Base-by-base conservation (phyloP, 768 basidiomycete genomes). In the Phaeotremella fagi region DNA sequence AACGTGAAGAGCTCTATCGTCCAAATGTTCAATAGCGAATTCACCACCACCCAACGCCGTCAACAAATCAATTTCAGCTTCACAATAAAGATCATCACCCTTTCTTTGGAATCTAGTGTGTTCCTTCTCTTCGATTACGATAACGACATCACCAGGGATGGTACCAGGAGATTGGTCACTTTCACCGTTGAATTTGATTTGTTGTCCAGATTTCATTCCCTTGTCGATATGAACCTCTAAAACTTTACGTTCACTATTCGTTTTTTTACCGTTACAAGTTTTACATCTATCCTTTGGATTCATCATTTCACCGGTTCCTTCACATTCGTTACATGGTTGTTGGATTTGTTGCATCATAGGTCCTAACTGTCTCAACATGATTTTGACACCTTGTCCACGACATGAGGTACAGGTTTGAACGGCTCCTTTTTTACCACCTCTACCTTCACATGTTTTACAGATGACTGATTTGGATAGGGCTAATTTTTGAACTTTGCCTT, bases 291-390 rank as follows among this genome's bases (percentile, higher is more conserved):
- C 90, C 75, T 91, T 97, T 52, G 78, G 71, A 74, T 90, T 91
- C 79, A 99, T 95, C 64, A 91, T 80, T 76, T 99, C 94, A 61
- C 95, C 95, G n/a, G 84, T 82, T 15, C 89, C 95, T 46, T 80
- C 82, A 75, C 95, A 99, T 15, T 97, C 95, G 71, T 86, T 84
- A 78, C 95, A 99, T 41, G 84, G 81, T 49, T 90, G 88, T 74
- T 98, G 95, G 63, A 98, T 88, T 77, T 99, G 94, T 76, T 99
- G 95, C 65, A 99, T 89, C 95, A 99, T 99, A 3, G 95, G 95
- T 24, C 95, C 95, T 83, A 99, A 88, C 75, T 98, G 95, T 57
- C 95, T 87, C 57, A 98, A 78, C 47, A 86, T 89, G 70, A 97
- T 76, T 73, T 85, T 88, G 79, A 92, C 77, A 66, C 95, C 95